Conservation (phyloP, 768 basidiomycete genomes). For the Exidia glandulosa region DNA sequence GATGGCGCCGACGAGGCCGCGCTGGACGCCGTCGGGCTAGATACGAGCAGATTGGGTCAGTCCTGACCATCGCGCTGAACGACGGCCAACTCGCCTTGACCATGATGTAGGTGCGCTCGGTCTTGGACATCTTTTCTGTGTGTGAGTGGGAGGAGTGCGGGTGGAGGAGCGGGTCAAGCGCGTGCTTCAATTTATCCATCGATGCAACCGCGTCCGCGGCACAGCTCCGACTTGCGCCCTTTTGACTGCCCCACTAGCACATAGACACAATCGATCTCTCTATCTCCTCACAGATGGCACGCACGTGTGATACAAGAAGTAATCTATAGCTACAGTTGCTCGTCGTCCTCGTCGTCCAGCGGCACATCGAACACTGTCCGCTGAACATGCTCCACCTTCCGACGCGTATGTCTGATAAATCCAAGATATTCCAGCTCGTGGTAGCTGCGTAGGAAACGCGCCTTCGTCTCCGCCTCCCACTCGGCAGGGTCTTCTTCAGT, state of each 20-base stretch:
- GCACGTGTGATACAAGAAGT: neutral
- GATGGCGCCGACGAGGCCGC: conserved; percentile 91
- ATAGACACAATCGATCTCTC: neutral
- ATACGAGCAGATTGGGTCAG: neutral
- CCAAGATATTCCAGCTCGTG: conserved; percentile 78
- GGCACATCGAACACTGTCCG: conserved; percentile 49
- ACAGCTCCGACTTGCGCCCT: too few species aligned
- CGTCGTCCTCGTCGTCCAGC: neutral
- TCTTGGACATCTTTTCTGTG: conserved; percentile 43
- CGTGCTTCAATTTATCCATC: neutral
- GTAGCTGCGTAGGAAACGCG: conserved; percentile 65
- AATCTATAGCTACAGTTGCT: neutral
- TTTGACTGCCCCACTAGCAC: too few species aligned
- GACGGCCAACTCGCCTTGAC: conserved; percentile 59
- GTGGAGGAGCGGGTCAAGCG: neutral
- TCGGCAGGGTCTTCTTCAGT: conserved; percentile 31
- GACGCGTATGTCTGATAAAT: conserved; percentile 66
- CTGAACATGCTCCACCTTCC: conserved; percentile 68
- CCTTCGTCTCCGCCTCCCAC: conserved; percentile 42
- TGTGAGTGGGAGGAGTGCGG: neutral
- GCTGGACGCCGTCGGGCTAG: conserved; percentile 98
- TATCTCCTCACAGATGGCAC: neutral
- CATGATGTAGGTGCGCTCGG: conserved; percentile 98
- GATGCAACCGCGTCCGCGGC: neutral
- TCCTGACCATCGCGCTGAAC: neutral